Evolutionary conservation across 345 rosid species (phyloP).

Genomic region (Linum tenue): DNA sequence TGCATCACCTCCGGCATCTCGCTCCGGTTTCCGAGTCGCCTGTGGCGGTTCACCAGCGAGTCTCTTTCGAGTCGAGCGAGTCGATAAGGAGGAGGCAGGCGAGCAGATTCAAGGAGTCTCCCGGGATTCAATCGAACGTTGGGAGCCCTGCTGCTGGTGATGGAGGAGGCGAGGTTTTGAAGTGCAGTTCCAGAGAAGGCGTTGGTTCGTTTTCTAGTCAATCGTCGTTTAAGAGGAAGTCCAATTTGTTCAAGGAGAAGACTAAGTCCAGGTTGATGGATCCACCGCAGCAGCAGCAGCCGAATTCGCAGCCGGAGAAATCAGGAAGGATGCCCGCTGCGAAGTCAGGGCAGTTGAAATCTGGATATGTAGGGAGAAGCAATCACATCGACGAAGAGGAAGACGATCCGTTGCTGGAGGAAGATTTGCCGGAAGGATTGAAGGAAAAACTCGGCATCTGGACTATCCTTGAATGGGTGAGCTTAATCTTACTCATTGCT

Average conservation of each 20-base stretch:
- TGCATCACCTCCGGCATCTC: too few relatives aligned
- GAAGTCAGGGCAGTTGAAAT: constrained; percentile 23
- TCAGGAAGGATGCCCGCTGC: constrained; percentile 16
- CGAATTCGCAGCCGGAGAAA: constrained; percentile 6
- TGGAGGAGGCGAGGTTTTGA: constrained; percentile 17
- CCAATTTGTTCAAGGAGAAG: constrained; percentile 19
- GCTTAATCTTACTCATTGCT: constrained; percentile 21
- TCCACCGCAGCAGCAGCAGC: constrained; percentile 2
- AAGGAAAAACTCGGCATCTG: constrained; percentile 16
- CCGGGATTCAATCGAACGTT: constrained; percentile 7
- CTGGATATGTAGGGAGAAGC: constrained; percentile 20
- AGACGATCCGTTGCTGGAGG: constrained; percentile 22
- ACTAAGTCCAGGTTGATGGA: constrained; percentile 25
- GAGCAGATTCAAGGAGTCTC: constrained; percentile 12
- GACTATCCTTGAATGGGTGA: constrained; percentile 21
- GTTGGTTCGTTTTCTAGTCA: constrained; percentile 2
- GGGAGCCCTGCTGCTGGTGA: not conserved
- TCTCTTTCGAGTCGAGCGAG: constrained; percentile 28
- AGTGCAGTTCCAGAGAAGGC: constrained; percentile 17
- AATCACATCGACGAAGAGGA: constrained; percentile 21
- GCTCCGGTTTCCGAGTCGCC: constrained; percentile 27
- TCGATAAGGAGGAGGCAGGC: constrained; percentile 15
- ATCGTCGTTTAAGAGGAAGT: constrained; percentile 20
- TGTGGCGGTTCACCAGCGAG: constrained; percentile 16
- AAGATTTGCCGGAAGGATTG: constrained; percentile 15